These are phyloP conservation scores for Yamadazyma nakazawae DNA, from an alignment of 805 yeast species.

Conservation along the genomic window DNA sequence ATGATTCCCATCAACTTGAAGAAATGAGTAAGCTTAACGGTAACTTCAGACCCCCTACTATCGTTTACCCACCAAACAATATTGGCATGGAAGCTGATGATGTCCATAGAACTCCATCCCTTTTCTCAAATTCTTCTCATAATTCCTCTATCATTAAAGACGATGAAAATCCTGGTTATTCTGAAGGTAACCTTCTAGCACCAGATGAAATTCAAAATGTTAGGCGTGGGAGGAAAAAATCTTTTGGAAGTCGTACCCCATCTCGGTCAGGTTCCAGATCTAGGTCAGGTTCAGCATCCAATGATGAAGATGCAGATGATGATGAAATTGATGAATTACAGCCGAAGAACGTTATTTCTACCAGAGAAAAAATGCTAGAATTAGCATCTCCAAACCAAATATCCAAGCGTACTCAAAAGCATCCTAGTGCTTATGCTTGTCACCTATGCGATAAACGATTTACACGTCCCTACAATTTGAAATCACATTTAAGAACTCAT, in stretches of 20 bases:
- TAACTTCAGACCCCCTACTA: conserved; percentile 10
- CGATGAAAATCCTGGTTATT: conserved; percentile 3
- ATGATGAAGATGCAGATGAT: conserved; percentile 20
- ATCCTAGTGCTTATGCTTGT: conserved; percentile 75
- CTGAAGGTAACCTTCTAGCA: conserved; percentile 13
- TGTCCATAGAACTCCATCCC: conserved; percentile 47
- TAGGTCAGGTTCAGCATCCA: conserved; percentile 4
- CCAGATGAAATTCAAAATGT: conserved; percentile 33
- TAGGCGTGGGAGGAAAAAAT: conserved; percentile 36
- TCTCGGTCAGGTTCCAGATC: conserved; percentile 22
- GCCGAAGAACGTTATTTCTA: conserved; percentile 19
- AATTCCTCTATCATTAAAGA: conserved; percentile 10
- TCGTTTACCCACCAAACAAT: conserved; percentile 12
- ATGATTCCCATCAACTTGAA: conserved; percentile 14
- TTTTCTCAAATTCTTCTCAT: conserved; percentile 49
- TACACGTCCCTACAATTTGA: conserved; percentile 89
- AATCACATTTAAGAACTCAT: conserved; percentile 88
- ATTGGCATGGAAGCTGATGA: conserved; percentile 8
- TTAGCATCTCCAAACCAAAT: conserved; percentile 57
- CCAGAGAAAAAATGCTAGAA: conserved; percentile 60
- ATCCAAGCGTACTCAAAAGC: conserved; percentile 59
- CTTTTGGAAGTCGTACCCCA: conserved; percentile 19
- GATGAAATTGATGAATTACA: conserved; percentile 6
- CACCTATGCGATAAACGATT: conserved; percentile 80
- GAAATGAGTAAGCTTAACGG: conserved; percentile 12